Base-by-base conservation (phyloP, 2,329 filamentous ascomycete genomes). In the Massarina eburnea region DNA sequence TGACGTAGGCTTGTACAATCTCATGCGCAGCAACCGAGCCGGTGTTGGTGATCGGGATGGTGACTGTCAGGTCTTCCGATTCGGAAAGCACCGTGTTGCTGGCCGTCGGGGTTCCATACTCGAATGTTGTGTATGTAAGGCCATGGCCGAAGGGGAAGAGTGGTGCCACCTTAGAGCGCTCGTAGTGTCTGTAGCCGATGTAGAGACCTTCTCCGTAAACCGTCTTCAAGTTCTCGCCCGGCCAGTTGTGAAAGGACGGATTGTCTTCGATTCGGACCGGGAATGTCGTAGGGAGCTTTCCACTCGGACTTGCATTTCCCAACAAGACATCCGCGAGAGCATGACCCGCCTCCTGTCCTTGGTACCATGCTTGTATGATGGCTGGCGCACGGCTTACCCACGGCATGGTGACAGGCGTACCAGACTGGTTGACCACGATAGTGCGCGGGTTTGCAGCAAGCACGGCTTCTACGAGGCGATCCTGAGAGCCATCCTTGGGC, bases 321-420 rank as follows among this genome's bases (percentile, higher is more conserved):
- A 89, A 88, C 0, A 92, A 75, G 1, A 92, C 78, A 54, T 92
- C 88, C 0, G 86, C 88, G 50, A 95, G 85, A 9, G 84, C 85
- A 61, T 91, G 90, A 5, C 89, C 89, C 4, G 85, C 86, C 72
- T 94, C 89, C 60, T 94, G 89, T n/a, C 89, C 89, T 49, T 88
- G 87, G 60, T 91, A 94, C 88, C 88, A 94, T 7, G 88, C 80
- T 62, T 90, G 86, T 1, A 91, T 61, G 22, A 90, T 82, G 1
- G 84, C 80, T 3, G 84, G 80, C 2, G 86, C 83, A 18, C 76
- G 69, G 51, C 81, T 74, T 1, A 76, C 80, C 87, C 86, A 91
- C 14, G 85, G 85, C 83, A 88, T 83, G 3, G 77, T 76, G 20
- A 86, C 79, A 0, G 88, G 87, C 0, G 86, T 89, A 19, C 88